phyloP scores from a whole-genome alignment of 768 basidiomycete genomes.

The Porphyrellus cyaneotinctus region DNA sequence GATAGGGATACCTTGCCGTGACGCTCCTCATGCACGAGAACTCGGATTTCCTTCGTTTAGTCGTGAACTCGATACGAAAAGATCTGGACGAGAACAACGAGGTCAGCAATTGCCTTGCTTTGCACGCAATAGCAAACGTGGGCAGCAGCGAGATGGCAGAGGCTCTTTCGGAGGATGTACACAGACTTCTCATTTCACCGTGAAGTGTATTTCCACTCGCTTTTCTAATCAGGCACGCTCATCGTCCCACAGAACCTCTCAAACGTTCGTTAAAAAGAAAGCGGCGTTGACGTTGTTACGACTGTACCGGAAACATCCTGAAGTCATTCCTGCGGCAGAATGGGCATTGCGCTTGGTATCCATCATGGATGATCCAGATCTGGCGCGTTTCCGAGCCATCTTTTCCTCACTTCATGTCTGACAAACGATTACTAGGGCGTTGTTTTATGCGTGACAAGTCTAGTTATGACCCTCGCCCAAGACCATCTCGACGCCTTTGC shows the following conservation, averaged over 20 bases:
- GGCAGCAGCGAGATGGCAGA: constrained; percentile 99
- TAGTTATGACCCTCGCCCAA: constrained; percentile 93
- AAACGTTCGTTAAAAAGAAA: constrained; percentile 96
- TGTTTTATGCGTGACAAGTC: constrained; percentile 86
- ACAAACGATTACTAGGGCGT: constrained; percentile 62
- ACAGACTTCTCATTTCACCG: constrained; percentile 93
- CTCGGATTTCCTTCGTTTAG: constrained; percentile 91
- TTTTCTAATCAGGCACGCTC: constrained; percentile 9
- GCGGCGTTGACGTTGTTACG: constrained; percentile 91
- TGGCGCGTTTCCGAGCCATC: constrained; percentile 45
- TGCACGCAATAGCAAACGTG: constrained; percentile 98
- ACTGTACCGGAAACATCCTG: constrained; percentile 93
- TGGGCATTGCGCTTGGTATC: constrained; percentile 95
- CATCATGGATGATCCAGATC: constrained; percentile 90
- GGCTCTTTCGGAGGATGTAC: constrained; percentile 88
- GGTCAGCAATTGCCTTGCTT: constrained; percentile 90
- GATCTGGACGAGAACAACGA: constrained; percentile 94
- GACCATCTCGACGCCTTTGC: constrained; percentile 87
- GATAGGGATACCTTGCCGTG: constrained; percentile 93
- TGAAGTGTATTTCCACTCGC: constrained; percentile 35
- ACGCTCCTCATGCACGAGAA: constrained; percentile 99
- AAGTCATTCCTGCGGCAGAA: constrained; percentile 87
- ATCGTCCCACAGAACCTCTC: constrained; percentile 67
- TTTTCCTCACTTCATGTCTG: neutral
- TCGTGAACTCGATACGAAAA: constrained; percentile 97